Base-by-base conservation (phyloP, 495 filamentous ascomycete genomes). In the Penicillium lividum region DNA sequence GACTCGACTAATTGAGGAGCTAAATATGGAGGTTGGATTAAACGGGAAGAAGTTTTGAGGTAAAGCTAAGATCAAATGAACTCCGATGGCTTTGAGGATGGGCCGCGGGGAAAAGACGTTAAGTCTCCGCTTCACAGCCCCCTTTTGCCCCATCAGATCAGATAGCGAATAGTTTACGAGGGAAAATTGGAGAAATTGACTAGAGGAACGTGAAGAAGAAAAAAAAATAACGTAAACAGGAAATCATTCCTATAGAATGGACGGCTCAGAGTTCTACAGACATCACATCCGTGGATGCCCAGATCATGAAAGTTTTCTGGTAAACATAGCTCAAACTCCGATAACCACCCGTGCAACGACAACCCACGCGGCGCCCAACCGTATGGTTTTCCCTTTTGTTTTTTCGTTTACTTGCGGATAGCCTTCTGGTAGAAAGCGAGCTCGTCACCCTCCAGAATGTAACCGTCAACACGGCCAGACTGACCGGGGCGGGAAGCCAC, bases 371-470 rank as follows among this genome's bases (percentile, higher is more conserved):
- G 63, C 59, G 58, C 53, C 55, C 56, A 59, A 60, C 59, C 59
- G 59, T 57, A 63, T 63, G 58, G 61, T 62, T 66, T 68, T 65
- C 64, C 64, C 61, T 72, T 75, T 69, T 70, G 66, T 64, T 70
- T 69, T 65, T 63, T 64, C 68, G 68, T 83, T 84, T 97, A 98
- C 86, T 94, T 97, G 86, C 93, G 88, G 79, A 98, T 89, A 77
- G 90, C 92, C 81, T 86, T 86, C 86, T 94, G 91, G 90, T 99
- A 99, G 90, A 99, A 99, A 77, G 90, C 89, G 67, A 99, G 81
- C 87, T 99, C 94, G 72, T 99, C 94, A 66, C 94, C 94, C 88
- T 99, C 94, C 60, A 99, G 84, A 75, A 99, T 89, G 84, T 99
- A 99, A 58, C 94, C 94, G 77, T 99, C 94, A 62, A 83, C 82